phyloP scores from a whole-genome alignment of 176 grass and related monocot genomes.

The Aegilops longissima region DNA sequence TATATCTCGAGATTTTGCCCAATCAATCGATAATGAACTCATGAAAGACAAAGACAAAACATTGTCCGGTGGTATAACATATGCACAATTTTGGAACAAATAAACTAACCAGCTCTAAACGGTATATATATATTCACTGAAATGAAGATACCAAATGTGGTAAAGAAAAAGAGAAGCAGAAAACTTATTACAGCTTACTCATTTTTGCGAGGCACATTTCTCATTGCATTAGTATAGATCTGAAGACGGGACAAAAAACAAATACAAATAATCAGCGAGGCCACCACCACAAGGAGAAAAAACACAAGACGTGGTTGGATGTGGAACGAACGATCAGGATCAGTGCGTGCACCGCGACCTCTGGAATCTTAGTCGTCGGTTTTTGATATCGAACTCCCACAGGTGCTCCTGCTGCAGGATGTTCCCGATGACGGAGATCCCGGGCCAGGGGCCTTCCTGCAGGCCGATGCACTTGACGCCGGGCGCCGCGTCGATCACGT shows the following conservation, averaged over 20 bases:
- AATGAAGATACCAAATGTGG: not conserved
- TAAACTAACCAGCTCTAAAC: not conserved
- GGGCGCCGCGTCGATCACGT: slow-evolving; percentile 82
- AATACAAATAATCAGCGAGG: slow-evolving; percentile 21
- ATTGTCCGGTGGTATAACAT: not conserved
- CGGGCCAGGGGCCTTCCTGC: slow-evolving; percentile 61
- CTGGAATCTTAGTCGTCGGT: slow-evolving; percentile 67
- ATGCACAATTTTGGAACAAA: not conserved
- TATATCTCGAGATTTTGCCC: too few relatives aligned
- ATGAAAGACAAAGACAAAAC: too few relatives aligned
- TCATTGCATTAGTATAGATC: slow-evolving; percentile 47
- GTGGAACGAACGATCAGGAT: not conserved
- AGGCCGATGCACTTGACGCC: slow-evolving; percentile 87
- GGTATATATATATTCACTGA: slow-evolving; percentile 31
- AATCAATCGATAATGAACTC: too few relatives aligned
- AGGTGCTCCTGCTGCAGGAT: slow-evolving; percentile 98
- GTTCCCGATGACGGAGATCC: slow-evolving; percentile 74
- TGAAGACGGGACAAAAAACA: slow-evolving; percentile 19
- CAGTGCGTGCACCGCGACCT: slow-evolving; percentile 57
- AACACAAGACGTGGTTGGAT: slow-evolving; percentile 19
- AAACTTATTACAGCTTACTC: slow-evolving; percentile 47
- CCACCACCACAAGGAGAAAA: slow-evolving; percentile 33
- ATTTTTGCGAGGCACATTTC: slow-evolving; percentile 42
- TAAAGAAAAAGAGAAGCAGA: not conserved
- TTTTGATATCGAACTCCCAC: slow-evolving; percentile 87